These are phyloP conservation scores for Marchantia paleacea DNA, from an alignment of 225 moss, liverwort and hornwort genomes.

Conservation along the genomic window DNA sequence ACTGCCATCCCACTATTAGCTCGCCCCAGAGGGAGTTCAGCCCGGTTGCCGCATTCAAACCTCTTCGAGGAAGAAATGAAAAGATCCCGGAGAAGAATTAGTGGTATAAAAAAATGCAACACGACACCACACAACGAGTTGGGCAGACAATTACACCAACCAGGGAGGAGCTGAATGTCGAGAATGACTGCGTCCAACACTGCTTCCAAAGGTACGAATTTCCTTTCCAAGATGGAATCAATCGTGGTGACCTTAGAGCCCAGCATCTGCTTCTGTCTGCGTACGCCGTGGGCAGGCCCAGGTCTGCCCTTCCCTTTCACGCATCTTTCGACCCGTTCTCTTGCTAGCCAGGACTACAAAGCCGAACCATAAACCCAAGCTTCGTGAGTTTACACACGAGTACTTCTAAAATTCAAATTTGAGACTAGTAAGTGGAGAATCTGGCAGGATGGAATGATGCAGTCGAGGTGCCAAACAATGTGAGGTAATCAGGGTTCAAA, in stretches of 20 bases:
- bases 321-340: constrained; percentile 40
- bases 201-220: constrained; percentile 49
- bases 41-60: background rate
- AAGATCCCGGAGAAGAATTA: background rate
- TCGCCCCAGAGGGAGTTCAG: no score
- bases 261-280: constrained; percentile 45
- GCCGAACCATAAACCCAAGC: constrained; percentile 1
- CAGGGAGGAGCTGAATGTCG: constrained; percentile 45
- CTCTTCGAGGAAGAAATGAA: background rate
- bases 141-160: constrained; percentile 15
- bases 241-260: constrained; percentile 43
- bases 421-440: background rate
- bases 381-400: background rate
- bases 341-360: constrained; percentile 48
- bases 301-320: constrained; percentile 33
- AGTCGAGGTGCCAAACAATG: background rate
- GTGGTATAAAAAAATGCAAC: background rate
- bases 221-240: constrained; percentile 51
- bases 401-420: background rate
- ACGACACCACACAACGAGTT: background rate
- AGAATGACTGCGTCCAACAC: constrained; percentile 51
- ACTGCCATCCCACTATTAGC: no score
- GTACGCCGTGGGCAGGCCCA: constrained; percentile 23
- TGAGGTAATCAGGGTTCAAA: background rate
- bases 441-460: background rate